Evolutionary conservation across 805 yeast genomes (phyloP).

Genomic region (Monosporozyma siamensis): DNA sequence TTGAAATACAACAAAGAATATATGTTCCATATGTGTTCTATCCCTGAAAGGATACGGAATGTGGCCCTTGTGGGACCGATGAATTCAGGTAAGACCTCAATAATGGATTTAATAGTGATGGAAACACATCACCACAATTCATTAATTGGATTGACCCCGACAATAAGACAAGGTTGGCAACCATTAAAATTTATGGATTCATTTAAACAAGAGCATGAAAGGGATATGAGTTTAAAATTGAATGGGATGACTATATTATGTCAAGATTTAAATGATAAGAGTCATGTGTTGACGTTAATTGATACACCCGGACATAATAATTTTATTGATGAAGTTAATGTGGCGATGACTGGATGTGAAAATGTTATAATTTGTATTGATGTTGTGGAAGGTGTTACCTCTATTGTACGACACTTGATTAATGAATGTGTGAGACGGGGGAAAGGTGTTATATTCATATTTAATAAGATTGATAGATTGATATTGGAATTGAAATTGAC

Average conservation of each 20-base stretch:
- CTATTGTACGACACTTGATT: slow-evolving; percentile 45
- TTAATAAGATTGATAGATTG: slow-evolving; percentile 83
- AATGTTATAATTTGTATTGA: slow-evolving; percentile 68
- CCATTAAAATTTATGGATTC: slow-evolving; percentile 64
- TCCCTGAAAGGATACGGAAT: slow-evolving; percentile 63
- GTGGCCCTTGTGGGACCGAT: slow-evolving; percentile 71
- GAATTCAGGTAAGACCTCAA: slow-evolving; percentile 79
- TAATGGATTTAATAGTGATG: slow-evolving; percentile 56
- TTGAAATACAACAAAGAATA: slow-evolving; percentile 56
- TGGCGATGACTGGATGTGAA: slow-evolving; percentile 52
- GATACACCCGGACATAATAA: slow-evolving; percentile 93
- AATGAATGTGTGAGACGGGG: slow-evolving; percentile 42
- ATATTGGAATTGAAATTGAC: slow-evolving; percentile 71
- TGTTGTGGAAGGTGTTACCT: slow-evolving; percentile 70
- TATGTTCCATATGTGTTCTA: slow-evolving; percentile 38
- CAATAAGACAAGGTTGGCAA: slow-evolving; percentile 32
- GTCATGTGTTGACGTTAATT: slow-evolving; percentile 51
- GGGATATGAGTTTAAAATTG: slow-evolving; percentile 61
- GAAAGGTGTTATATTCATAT: slow-evolving; percentile 46
- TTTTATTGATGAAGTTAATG: slow-evolving; percentile 65
- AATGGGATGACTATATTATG: slow-evolving; percentile 54
- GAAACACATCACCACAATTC: slow-evolving; percentile 45
- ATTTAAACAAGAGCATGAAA: slow-evolving; percentile 53
- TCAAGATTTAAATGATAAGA: slow-evolving; percentile 42
- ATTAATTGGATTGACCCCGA: slow-evolving; percentile 22